Evolutionary conservation across 129 eudicot genomes (phyloP).

Genomic region (Sambucus nigra): DNA sequence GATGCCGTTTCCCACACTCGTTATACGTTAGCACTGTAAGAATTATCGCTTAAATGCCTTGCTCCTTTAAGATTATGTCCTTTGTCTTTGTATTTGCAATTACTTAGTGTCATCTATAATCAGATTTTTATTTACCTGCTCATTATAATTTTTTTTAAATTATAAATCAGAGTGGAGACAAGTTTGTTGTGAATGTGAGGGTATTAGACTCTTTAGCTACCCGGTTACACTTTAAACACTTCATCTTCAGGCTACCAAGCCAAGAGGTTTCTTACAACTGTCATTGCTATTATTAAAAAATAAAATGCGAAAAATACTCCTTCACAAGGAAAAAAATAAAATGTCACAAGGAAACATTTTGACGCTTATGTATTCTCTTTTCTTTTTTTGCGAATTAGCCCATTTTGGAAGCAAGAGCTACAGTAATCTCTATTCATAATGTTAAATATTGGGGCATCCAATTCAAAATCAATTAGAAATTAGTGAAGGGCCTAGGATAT

Average conservation of each 20-base stretch:
- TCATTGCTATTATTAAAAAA: neutral
- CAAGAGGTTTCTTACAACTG: slow-evolving; percentile 58
- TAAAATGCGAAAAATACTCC: neutral
- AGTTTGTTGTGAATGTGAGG: slow-evolving; percentile 53
- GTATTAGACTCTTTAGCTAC: slow-evolving; percentile 67
- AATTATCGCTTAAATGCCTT: slow-evolving; percentile 65
- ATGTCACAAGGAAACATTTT: neutral
- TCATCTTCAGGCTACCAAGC: slow-evolving; percentile 62
- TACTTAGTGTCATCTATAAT: neutral
- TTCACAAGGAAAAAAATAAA: too few relatives aligned
- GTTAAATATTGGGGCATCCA: too few relatives aligned
- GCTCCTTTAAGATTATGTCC: slow-evolving; percentile 74
- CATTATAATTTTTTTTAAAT: neutral
- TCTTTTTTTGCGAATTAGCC: slow-evolving; percentile 50
- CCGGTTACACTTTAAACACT: slow-evolving; percentile 71
- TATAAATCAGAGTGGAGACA: slow-evolving; percentile 65
- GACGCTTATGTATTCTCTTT: slow-evolving; percentile 3
- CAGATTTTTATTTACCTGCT: neutral
- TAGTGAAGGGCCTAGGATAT: too few relatives aligned
- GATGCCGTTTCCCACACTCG: slow-evolving; percentile 74
- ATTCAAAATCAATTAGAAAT: too few relatives aligned
- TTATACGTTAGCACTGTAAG: slow-evolving; percentile 68
- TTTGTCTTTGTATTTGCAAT: neutral
- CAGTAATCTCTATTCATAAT: too few relatives aligned
- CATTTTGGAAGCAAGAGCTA: slow-evolving; percentile 73